Conservation (phyloP, 2,329 filamentous ascomycete genomes). For the Aschersonia sp. region DNA sequence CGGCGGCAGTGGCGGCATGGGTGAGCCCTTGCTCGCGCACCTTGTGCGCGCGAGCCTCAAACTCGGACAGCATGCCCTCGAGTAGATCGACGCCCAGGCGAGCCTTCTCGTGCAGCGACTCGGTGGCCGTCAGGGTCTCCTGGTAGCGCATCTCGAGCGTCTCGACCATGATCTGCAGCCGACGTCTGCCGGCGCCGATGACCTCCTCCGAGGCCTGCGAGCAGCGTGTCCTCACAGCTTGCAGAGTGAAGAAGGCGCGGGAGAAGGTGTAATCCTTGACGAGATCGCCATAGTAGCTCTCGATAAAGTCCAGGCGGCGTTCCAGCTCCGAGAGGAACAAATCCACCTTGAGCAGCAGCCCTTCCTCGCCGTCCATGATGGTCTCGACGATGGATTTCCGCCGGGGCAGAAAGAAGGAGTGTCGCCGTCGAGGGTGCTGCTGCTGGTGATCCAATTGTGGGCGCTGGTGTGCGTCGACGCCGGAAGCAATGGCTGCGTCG, state of each 20-base stretch:
- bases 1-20: constrained; percentile 38
- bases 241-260: constrained; percentile 71
- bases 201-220: constrained; percentile 82
- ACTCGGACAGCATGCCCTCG: constrained; percentile 71
- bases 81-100: constrained; percentile 75
- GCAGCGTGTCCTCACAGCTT: constrained; percentile 77
- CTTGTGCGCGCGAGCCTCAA: constrained; percentile 71
- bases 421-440: constrained; percentile 28
- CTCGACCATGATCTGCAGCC: constrained; percentile 81
- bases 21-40: constrained; percentile 63
- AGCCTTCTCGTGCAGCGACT: constrained; percentile 83
- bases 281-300: constrained; percentile 77
- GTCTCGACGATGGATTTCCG: constrained; percentile 45
- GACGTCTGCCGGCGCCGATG: constrained; percentile 70
- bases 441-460: background rate
- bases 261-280: constrained; percentile 74
- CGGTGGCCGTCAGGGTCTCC: constrained; percentile 69
- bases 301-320: constrained; percentile 72
- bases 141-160: constrained; percentile 81
- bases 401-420: constrained; percentile 41
- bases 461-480: constrained; percentile 19
- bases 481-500: constrained; percentile 20
- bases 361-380: constrained; percentile 49
- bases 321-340: constrained; percentile 77
- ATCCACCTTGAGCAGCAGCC: constrained; percentile 53